Evolutionary conservation across 2,329 filamentous ascomycete genomes (phyloP).

Genomic region (Decorospora gaudefroyi): DNA sequence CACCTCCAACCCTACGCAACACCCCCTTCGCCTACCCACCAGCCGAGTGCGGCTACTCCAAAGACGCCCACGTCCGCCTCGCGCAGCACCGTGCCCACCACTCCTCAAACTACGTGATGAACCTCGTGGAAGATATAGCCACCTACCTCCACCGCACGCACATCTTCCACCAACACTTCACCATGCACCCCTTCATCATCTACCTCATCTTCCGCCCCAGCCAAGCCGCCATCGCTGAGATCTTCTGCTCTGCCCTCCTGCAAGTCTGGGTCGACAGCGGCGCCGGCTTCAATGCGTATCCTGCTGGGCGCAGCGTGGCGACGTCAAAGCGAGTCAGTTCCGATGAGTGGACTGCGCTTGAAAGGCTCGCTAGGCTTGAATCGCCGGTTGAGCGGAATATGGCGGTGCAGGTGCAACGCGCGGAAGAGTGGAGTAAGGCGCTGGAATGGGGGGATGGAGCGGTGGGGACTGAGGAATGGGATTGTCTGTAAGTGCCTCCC

Average conservation of each 20-base stretch:
- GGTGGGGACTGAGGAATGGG: slow-evolving; percentile 7
- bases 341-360: slow-evolving; percentile 23
- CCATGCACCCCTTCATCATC: slow-evolving; percentile 35
- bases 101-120: slow-evolving; percentile 40
- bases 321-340: slow-evolving; percentile 20
- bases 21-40: slow-evolving; percentile 27
- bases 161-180: slow-evolving; percentile 22
- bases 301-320: slow-evolving; percentile 32
- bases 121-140: slow-evolving; percentile 38
- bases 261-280: slow-evolving; percentile 36
- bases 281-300: slow-evolving; percentile 38
- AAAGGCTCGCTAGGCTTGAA: slow-evolving; percentile 12
- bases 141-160: slow-evolving; percentile 13
- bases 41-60: slow-evolving; percentile 34
- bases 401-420: slow-evolving; percentile 16
- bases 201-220: slow-evolving; percentile 32
- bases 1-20: slow-evolving; percentile 12
- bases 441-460: slow-evolving; percentile 18
- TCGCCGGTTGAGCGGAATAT: slow-evolving; percentile 21
- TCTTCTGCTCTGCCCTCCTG: slow-evolving; percentile 36
- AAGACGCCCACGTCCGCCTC: slow-evolving; percentile 23
- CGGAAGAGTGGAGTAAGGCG: slow-evolving; percentile 27
- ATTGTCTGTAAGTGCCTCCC: neutral
- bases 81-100: slow-evolving; percentile 29
- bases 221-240: slow-evolving; percentile 37